Conservation (phyloP, 1,284 basidiomycete species). For the Pyrrhoderma lamaoense region DNA sequence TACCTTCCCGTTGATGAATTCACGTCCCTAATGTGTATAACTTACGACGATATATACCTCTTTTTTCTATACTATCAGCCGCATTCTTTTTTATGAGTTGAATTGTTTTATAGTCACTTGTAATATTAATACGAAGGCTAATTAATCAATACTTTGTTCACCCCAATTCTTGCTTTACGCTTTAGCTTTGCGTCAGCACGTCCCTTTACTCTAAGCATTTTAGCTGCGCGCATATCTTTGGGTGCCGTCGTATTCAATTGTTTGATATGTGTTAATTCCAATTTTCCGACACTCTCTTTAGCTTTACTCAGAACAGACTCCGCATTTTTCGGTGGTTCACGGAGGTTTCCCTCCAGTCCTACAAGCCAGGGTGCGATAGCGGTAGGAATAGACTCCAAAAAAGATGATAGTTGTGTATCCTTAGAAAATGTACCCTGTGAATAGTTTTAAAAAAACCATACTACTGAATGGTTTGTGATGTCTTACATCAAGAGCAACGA, state of each 20-base stretch:
- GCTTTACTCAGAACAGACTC: background rate
- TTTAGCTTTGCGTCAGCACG: slow-evolving; percentile 46
- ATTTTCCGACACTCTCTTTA: background rate
- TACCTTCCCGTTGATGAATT: background rate
- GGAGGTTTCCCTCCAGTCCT: slow-evolving; percentile 14
- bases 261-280: slow-evolving; percentile 68
- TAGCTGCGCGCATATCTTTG: slow-evolving; percentile 69
- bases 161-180: slow-evolving; percentile 24
- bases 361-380: slow-evolving; percentile 59
- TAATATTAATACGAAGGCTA: too few relatives aligned
- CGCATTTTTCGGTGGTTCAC: slow-evolving; percentile 14
- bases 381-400: slow-evolving; percentile 43
- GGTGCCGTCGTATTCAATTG: slow-evolving; percentile 79
- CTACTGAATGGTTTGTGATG: background rate
- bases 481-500: slow-evolving; percentile 55
- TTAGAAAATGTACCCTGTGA: slow-evolving; percentile 31
- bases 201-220: slow-evolving; percentile 50
- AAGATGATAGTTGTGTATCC: slow-evolving; percentile 30
- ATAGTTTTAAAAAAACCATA: slow-evolving; percentile 1
- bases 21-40: too few relatives aligned
- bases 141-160: slow-evolving; percentile 15
- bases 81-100: too few relatives aligned
- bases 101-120: too few relatives aligned
- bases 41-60: too few relatives aligned
- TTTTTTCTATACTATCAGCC: too few relatives aligned